phyloP scores from a whole-genome alignment of 352 stramenopile genomes.

The Aphanomyces invadans region DNA sequence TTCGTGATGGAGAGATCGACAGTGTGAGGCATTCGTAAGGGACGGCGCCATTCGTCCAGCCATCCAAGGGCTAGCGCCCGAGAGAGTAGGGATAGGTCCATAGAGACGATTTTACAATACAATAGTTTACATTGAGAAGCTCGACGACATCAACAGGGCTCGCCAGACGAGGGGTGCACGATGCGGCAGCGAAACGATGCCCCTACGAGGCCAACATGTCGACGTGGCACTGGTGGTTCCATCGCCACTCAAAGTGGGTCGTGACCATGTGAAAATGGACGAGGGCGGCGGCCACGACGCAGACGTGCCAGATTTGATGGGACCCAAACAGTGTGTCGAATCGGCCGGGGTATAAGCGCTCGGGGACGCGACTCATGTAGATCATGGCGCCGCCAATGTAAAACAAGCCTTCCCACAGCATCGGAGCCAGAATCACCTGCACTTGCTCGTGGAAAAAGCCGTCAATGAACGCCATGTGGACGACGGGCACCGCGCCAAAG shows the following conservation, averaged over 20 bases:
- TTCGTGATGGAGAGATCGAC: no score
- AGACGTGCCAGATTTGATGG: conserved; percentile 85
- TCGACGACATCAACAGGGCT: no score
- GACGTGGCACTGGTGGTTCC: conserved; percentile 57
- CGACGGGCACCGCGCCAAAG: conserved; percentile 66
- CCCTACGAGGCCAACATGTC: not conserved
- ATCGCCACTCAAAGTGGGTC: conserved; percentile 81
- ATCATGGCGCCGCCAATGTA: conserved; percentile 79
- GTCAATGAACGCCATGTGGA: conserved; percentile 64
- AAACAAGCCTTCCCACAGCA: conserved; percentile 68
- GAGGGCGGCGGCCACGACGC: conserved; percentile 70
- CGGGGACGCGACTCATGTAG: conserved; percentile 76
- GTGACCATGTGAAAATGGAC: conserved; percentile 79
- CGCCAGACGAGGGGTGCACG: no score
- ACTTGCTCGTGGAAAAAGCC: conserved; percentile 72
- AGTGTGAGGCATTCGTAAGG: no score
- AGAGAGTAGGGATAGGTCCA: no score
- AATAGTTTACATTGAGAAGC: no score
- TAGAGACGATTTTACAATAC: no score
- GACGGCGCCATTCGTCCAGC: no score
- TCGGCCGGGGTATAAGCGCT: conserved; percentile 74
- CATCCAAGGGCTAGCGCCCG: no score
- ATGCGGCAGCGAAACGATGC: no score
- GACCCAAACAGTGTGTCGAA: conserved; percentile 82
- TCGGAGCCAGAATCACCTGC: conserved; percentile 70